These are phyloP conservation scores for Mikania micrantha DNA, from an alignment of 129 eudicot genomes.

Conservation along the genomic window DNA sequence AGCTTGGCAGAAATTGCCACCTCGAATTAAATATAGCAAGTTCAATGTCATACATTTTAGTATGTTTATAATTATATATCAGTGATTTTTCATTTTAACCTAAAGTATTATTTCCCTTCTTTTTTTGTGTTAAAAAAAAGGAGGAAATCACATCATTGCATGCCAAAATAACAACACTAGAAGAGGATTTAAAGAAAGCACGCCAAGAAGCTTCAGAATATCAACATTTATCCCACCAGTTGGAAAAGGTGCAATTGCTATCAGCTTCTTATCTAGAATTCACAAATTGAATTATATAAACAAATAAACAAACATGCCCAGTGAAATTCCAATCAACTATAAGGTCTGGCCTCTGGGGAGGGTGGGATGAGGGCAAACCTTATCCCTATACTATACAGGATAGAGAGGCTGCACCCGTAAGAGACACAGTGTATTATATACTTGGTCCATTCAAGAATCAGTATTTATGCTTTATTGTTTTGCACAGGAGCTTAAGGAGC, in stretches of 20 bases:
- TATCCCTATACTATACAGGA: too few relatives aligned
- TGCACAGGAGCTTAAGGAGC: conserved; percentile 89
- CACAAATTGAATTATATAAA: conserved; percentile 14
- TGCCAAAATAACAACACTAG: conserved; percentile 49
- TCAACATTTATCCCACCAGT: conserved; percentile 42
- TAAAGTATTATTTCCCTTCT: background rate
- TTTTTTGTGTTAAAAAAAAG: background rate
- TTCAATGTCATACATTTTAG: conserved; percentile 1
- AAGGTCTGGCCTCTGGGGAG: too few relatives aligned
- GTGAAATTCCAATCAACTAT: too few relatives aligned
- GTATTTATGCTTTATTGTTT: conserved; percentile 1
- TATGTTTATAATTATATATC: background rate
- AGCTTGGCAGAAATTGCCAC: background rate
- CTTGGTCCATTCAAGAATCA: conserved; percentile 1
- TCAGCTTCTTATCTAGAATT: conserved; percentile 15
- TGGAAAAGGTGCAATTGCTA: conserved; percentile 54
- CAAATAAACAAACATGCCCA: too few relatives aligned
- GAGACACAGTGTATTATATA: too few relatives aligned
- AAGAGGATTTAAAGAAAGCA: conserved; percentile 55
- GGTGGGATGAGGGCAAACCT: too few relatives aligned
- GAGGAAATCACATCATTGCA: conserved; percentile 56
- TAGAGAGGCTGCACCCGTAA: too few relatives aligned
- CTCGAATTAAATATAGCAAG: background rate
- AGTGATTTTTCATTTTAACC: background rate
- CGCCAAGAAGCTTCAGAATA: conserved; percentile 60